These are phyloP conservation scores for Tilletia horrida DNA, from an alignment of 1,284 basidiomycete genomes.

Conservation along the genomic window DNA sequence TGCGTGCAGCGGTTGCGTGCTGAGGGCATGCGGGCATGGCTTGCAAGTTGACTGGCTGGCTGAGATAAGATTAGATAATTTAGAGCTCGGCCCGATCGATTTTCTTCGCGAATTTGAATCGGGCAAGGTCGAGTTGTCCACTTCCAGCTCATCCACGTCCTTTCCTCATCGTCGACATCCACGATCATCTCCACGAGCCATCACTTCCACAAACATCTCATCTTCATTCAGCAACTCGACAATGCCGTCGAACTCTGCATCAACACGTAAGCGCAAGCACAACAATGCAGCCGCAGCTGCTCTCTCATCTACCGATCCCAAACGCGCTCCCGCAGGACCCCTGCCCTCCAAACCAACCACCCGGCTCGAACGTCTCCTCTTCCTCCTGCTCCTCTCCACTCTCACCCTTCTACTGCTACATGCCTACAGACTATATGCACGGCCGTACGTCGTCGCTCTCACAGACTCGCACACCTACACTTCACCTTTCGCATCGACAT, in stretches of 20 bases:
- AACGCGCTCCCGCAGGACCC: not conserved
- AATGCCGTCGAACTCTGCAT: not conserved
- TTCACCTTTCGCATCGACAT: not conserved
- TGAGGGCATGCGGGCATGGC: too few species aligned
- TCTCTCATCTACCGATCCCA: not conserved
- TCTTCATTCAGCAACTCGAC: too few species aligned
- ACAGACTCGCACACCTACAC: not conserved
- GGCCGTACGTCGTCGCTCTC: not conserved
- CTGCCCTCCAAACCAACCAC: conserved; percentile 13
- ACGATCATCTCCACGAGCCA: too few species aligned
- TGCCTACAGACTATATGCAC: conserved; percentile 10
- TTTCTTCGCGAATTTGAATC: too few species aligned
- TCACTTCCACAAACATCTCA: too few species aligned
- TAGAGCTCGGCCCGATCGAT: too few species aligned
- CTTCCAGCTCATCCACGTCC: too few species aligned
- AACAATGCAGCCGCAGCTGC: not conserved
- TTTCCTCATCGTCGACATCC: too few species aligned
- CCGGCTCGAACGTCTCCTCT: conserved; percentile 11
- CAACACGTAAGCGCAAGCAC: conserved; percentile 14
- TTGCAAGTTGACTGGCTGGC: too few species aligned
- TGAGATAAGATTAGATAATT: too few species aligned
- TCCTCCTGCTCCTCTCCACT: conserved; percentile 14
- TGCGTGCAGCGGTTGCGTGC: too few species aligned
- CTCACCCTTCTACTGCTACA: conserved; percentile 8
- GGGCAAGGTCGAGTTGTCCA: too few species aligned